phyloP scores from a whole-genome alignment of 225 moss, liverwort and hornwort genomes.

The Pleurozium schreberi region DNA sequence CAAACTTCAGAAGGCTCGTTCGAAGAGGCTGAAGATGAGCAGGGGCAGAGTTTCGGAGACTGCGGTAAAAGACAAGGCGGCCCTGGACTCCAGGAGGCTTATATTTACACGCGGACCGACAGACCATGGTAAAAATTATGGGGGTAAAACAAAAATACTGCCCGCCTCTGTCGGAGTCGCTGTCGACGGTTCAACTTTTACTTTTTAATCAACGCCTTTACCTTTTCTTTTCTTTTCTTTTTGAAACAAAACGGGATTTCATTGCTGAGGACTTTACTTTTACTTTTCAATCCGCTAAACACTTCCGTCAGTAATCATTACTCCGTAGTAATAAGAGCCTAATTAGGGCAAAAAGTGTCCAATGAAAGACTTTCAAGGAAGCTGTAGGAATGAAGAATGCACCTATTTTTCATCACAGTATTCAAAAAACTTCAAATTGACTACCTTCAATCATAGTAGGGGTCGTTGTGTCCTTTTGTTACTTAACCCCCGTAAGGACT shows the following conservation, averaged over 20 bases:
- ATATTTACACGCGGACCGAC: slow-evolving; percentile 3
- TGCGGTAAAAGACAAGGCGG: not conserved
- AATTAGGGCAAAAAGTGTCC: no score
- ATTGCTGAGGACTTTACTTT: no score
- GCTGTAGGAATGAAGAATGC: not conserved
- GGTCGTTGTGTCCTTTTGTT: no score
- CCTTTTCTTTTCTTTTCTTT: no score
- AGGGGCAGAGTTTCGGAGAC: not conserved
- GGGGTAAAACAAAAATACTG: not conserved
- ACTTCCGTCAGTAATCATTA: no score
- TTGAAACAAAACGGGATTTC: no score
- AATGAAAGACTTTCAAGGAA: not conserved
- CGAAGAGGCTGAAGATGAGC: not conserved
- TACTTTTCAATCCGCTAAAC: no score
- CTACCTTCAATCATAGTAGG: no score
- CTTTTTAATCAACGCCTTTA: not conserved
- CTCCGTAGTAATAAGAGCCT: no score
- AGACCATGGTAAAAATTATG: not conserved
- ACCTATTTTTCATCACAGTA: not conserved
- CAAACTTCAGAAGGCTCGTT: not conserved
- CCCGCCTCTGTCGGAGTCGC: not conserved
- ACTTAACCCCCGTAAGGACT: not conserved
- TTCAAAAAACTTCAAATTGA: not conserved
- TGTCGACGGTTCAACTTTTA: not conserved
- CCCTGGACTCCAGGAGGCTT: not conserved